phyloP scores from a whole-genome alignment of 148 eudicot species.

The Dianthus caryophyllus region DNA sequence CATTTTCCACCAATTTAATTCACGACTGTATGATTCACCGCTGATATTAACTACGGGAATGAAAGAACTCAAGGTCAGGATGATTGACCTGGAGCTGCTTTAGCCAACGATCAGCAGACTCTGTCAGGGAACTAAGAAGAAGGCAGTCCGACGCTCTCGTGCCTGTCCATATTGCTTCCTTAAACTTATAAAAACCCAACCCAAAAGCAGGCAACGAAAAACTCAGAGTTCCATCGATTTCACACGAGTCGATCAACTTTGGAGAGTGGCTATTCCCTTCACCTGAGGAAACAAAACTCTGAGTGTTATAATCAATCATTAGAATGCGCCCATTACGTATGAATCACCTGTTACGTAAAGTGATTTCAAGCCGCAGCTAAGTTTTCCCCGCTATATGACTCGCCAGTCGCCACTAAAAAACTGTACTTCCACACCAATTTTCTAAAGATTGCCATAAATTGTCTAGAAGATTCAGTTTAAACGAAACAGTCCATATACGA shows the following conservation, averaged over 20 bases:
- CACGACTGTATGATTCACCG: slow-evolving; percentile 7
- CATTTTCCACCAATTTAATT: not conserved
- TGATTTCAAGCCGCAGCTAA: not conserved
- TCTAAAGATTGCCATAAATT: too few relatives aligned
- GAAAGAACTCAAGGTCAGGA: slow-evolving; percentile 25
- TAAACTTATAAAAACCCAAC: slow-evolving; percentile 23
- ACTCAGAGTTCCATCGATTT: slow-evolving; percentile 10
- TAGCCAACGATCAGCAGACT: slow-evolving; percentile 18
- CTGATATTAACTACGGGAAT: slow-evolving; percentile 8
- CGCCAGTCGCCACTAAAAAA: too few relatives aligned
- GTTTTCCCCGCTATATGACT: too few relatives aligned
- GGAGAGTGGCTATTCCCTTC: slow-evolving; percentile 5
- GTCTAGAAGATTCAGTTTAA: not conserved
- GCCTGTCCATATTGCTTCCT: slow-evolving; percentile 16
- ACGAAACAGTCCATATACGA: not conserved
- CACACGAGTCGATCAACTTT: slow-evolving; percentile 7
- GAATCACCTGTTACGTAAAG: not conserved
- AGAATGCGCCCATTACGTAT: not conserved
- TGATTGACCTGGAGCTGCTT: slow-evolving; percentile 20
- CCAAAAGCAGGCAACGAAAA: slow-evolving; percentile 23
- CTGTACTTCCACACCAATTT: not conserved
- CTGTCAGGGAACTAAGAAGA: slow-evolving; percentile 3
- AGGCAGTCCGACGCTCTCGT: slow-evolving; percentile 8
- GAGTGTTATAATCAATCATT: not conserved
- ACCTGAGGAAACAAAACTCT: slow-evolving; percentile 5